Base-by-base conservation (phyloP, 2,329 filamentous ascomycete genomes). In the Thielaviopsis ethacetica region DNA sequence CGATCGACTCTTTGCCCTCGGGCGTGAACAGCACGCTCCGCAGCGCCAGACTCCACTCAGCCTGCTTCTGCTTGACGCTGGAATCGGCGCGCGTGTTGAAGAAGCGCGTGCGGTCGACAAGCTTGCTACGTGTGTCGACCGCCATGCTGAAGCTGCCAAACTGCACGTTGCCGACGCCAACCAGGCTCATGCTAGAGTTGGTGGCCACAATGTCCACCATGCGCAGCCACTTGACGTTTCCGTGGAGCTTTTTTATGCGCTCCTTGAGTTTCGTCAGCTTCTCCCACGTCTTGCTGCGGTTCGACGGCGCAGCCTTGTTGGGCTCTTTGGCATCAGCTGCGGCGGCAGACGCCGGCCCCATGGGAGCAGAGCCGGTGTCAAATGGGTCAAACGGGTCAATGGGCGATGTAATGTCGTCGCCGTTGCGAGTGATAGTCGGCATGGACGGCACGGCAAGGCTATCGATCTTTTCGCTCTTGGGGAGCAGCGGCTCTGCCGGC, bases 31-130 rank as follows among this genome's bases (percentile, higher is more conserved):
- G 76, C 53, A 97, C 80, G 70, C 91, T 96, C 62, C 88, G 83
- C 56, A 91, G 71, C 7, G 86, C 86, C 65, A 95, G 79, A 63
- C 94, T 91, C 91, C 94, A 98, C 74, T 98, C 94, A 1, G 91
- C 91, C 47, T 93, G 90, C 53, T 81, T 68, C 52, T 72, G 78
- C 57, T 70, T 78, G 65, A 86, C 83, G 55, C 82, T 67, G 15
- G 69, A 71, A 34, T 70, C 69, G 26, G 77, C 76, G 51, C 76
- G 76, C 63, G 81, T 76, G 63, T 83, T 76, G 71, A 95, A 95
- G 66, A 95, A 84, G 52, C 90, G 86, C 61, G 88, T 89, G 58
- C 90, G 82, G 67, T 96, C 91, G 30, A 95, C 88, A 71, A 91
- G 91, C 72, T 95, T 94, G 62, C 83, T 84, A 65, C 94, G 78